Evolutionary conservation across 2,329 filamentous ascomycete genomes (phyloP), one percentile per base, ranked within the genome.

Genomic region (Stachybotrys echinatus): DNA sequence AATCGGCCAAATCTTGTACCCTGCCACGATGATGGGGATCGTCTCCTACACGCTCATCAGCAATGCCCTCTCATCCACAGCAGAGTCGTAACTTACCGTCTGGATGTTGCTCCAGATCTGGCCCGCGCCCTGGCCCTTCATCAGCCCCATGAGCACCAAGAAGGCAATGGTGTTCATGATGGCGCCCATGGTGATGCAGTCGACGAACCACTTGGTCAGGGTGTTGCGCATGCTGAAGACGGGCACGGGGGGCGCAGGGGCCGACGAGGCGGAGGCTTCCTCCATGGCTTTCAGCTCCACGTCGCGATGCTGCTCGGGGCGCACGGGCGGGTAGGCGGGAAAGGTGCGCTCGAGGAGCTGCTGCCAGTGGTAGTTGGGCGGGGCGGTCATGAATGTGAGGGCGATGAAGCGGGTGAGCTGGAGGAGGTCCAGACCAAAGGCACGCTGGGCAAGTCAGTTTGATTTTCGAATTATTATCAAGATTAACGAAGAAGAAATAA

Each of bases 341-440:
- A 81, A 80, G 10, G 62, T 70, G 20, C 69, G 66, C 62, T 83
- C 79, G 23, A 83, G 71, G 23, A 72, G 72, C 49, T 76, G 72
- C 56, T 83, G 78, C 80, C 80, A 84, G 49, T 77, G 64, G 57
- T 78, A 82, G 54, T 80, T 81, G 47, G 80, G 74, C 6, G 80
- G 80, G 2, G 78, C 73, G 5, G 75, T 75, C 40, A 83, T 63
- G 49, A 83, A 62, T 3, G 77, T 71, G 48, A 79, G 72, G 37
- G 74, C 66, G 38, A 79, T 71, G 63, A 83, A 84, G 54, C 78
- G 79, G 19, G 78, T 59, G 40, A 83, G 68, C 23, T 75, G 71
- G 23, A 68, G 52, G 1, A 70, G 47, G 50, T 83, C 76, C 46
- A 83, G 65, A 34, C 63, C 55, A 44, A 79, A 70, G 8, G 73